Evolutionary conservation across 1,284 basidiomycete genomes (phyloP), one percentile per base, ranked within the genome.

Genomic region (Sparassis latifolia): DNA sequence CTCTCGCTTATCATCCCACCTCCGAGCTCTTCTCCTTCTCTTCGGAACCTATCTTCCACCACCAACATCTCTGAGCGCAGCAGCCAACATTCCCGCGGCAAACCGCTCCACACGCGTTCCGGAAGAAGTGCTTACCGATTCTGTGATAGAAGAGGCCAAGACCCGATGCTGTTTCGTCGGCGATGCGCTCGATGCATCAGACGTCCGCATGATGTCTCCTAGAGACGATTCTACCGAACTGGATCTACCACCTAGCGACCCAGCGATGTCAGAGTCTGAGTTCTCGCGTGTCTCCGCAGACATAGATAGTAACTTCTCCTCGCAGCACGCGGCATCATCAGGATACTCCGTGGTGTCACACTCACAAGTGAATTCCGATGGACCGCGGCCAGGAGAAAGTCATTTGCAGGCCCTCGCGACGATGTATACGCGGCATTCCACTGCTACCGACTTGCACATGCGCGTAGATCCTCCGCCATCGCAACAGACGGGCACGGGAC

Each of bases 1-100:
- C 4, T 69, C 78, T 3, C 76, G 82, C 20, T 72, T 97, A 28
- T 84, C 86, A 3, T 76, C 77, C 2, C 90, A 93, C 56, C 73
- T 97, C 27, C 80, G 84, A 38, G 78, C 83, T 3, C 79, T 97
- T 1, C 71, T 97, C 0, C 78, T 89, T 7, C 78, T 86, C 52
- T 92, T 89, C 58, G 93, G 80, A 4, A 85, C 79, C 2, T 95
- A 92, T 63, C 73, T 87, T 10, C 86, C 90, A 4, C 89, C 92
- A 5, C 84, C 84, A 33, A 72, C 77, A 4, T 84, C 84, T 37
- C 74, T 92, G 37, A 81, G 78, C 56, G 74, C 79, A 5, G 73
- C 81, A 27, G 73, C 77, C 51, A 86, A 77, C 58, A 71, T 84
- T 7, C 80, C 83, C 40, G 68, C 76, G n/a, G 73, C 82, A 35